Evolutionary conservation across 192 early-diverging fungal species (phyloP).

Genomic region (Backusella sp.): DNA sequence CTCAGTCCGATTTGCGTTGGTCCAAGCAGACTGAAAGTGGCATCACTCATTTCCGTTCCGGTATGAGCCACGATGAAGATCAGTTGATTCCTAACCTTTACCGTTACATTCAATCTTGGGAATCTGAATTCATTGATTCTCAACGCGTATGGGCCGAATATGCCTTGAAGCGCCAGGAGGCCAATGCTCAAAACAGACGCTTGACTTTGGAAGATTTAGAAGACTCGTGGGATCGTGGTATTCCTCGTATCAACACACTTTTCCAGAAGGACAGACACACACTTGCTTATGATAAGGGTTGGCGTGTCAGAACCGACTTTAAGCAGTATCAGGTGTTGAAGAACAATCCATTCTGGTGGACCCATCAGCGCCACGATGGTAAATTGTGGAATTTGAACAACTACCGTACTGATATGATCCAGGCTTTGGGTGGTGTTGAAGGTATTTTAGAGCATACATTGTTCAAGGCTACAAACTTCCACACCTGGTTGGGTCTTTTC

Average conservation of each 20-base stretch:
- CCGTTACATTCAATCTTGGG: conserved; percentile 98
- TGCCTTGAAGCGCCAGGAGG: conserved; percentile 95
- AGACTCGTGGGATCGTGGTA: conserved; percentile 98
- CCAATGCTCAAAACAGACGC: conserved; percentile 93
- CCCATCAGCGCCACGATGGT: conserved; percentile 51
- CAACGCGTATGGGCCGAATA: conserved; percentile 99
- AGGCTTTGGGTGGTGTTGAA: conserved; percentile 97
- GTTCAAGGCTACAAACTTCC: conserved; percentile 98
- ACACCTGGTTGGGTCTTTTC: conserved; percentile 98
- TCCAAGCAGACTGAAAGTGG: conserved; percentile 95
- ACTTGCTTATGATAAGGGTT: conserved; percentile 98
- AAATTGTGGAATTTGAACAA: conserved; percentile 81
- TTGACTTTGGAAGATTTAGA: conserved; percentile 98
- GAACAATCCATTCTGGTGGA: conserved; percentile 98
- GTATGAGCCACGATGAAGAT: conserved; percentile 97
- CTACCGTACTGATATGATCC: conserved; percentile 99
- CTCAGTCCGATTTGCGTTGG: conserved; percentile 96
- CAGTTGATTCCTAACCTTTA: conserved; percentile 97
- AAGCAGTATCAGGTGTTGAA: conserved; percentile 97
- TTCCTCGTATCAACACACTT: conserved; percentile 97
- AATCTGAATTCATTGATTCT: conserved; percentile 98
- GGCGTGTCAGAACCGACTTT: conserved; percentile 95
- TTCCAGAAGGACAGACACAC: conserved; percentile 99
- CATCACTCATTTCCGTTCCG: conserved; percentile 96
- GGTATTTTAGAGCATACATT: conserved; percentile 98